Evolutionary conservation across 176 grass and related monocot species (phyloP).

Genomic region (Rhynchospora tenuis): DNA sequence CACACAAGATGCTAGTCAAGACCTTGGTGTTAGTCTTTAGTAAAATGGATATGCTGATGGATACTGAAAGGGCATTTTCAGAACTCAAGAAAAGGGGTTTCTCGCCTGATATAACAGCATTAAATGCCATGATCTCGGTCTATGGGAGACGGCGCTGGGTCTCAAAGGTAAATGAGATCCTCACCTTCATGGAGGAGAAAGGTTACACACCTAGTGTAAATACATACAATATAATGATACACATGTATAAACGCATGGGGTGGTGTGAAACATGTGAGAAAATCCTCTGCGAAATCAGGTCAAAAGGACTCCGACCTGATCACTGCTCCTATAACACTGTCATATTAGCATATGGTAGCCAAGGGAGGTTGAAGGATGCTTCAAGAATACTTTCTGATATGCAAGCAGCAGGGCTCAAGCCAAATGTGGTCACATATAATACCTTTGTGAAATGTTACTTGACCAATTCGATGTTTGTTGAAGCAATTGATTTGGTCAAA

Average conservation of each 20-base stretch:
- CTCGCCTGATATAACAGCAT: conserved; percentile 73
- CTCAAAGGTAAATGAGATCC: conserved; percentile 62
- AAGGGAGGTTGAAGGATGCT: conserved; percentile 68
- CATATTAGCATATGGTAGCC: conserved; percentile 86
- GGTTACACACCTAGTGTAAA: conserved; percentile 53
- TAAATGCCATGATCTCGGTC: conserved; percentile 87
- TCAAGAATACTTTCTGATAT: conserved; percentile 76
- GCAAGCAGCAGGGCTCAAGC: conserved; percentile 57
- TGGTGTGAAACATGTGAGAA: conserved; percentile 74
- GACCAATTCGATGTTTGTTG: conserved; percentile 62
- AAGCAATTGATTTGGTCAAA: conserved; percentile 64
- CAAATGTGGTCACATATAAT: conserved; percentile 90
- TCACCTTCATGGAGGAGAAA: conserved; percentile 61
- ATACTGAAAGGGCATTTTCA: conserved; percentile 61
- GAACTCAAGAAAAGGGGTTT: conserved; percentile 49
- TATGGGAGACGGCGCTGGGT: conserved; percentile 80
- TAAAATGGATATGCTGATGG: conserved; percentile 61
- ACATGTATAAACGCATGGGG: conserved; percentile 85
- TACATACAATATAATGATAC: conserved; percentile 83
- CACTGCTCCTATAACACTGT: conserved; percentile 91
- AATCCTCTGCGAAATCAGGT: conserved; percentile 66
- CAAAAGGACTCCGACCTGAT: conserved; percentile 59
- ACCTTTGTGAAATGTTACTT: conserved; percentile 85
- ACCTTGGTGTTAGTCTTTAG: conserved; percentile 80
- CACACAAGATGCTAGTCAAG: conserved; percentile 62